Conservation (phyloP, 2,329 filamentous ascomycete species). For the Lecanicillium sp. region DNA sequence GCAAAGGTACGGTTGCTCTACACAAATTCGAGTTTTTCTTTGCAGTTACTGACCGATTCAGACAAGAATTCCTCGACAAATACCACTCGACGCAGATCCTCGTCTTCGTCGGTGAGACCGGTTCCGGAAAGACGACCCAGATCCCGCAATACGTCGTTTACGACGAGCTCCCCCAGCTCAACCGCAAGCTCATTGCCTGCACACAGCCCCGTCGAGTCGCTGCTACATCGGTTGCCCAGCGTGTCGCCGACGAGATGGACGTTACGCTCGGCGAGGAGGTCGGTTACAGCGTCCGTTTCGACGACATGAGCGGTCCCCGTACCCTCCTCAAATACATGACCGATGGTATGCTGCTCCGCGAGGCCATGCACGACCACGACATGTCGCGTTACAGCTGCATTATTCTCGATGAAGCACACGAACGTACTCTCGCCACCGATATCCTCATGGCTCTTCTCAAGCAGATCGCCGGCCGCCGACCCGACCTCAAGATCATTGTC, state of each 20-base stretch:
- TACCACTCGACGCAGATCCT: slow-evolving; percentile 94
- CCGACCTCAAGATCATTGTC: slow-evolving; percentile 96
- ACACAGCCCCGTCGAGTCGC: slow-evolving; percentile 97
- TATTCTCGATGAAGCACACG: slow-evolving; percentile 97
- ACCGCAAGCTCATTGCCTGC: slow-evolving; percentile 88
- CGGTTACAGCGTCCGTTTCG: slow-evolving; percentile 98
- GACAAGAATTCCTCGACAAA: slow-evolving; percentile 85
- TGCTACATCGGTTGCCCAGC: slow-evolving; percentile 96
- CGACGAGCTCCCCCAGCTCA: slow-evolving; percentile 85
- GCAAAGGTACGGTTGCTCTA: slow-evolving; percentile 58
- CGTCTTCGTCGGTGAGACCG: slow-evolving; percentile 97
- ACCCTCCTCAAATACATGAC: slow-evolving; percentile 99
- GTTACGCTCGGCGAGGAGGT: slow-evolving; percentile 89
- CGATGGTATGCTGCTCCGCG: slow-evolving; percentile 93
- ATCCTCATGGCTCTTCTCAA: slow-evolving; percentile 96
- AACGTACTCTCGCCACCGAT: slow-evolving; percentile 93
- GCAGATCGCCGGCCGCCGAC: slow-evolving; percentile 72
- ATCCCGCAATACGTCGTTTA: slow-evolving; percentile 97
- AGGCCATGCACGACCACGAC: slow-evolving; percentile 93
- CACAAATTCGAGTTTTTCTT: not conserved
- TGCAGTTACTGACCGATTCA: slow-evolving; percentile 25
- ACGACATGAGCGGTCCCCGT: slow-evolving; percentile 82
- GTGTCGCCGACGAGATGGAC: slow-evolving; percentile 96
- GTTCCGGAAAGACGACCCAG: slow-evolving; percentile 98
- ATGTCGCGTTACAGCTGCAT: slow-evolving; percentile 93